Evolutionary conservation across 768 basidiomycete genomes (phyloP).

Genomic region (Trametes meyenii): DNA sequence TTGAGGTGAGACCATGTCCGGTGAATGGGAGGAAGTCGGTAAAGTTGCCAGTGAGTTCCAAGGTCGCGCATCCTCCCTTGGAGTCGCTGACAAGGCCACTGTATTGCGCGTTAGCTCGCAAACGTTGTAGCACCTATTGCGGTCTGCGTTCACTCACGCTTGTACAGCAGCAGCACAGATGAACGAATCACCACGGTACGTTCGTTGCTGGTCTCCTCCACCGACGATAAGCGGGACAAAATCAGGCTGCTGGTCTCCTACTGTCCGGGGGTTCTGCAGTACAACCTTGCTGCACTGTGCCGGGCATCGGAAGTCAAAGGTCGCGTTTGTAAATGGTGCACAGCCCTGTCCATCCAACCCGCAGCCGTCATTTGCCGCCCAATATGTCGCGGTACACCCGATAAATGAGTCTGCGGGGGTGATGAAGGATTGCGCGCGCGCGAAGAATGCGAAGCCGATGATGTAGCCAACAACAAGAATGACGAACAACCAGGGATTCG

Average conservation of each 20-base stretch:
- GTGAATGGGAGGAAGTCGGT: slow-evolving; percentile 63
- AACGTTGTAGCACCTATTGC: slow-evolving; percentile 3
- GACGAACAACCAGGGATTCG: slow-evolving; percentile 55
- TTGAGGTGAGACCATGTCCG: slow-evolving; percentile 65
- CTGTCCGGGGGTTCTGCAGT: slow-evolving; percentile 71
- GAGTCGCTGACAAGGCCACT: slow-evolving; percentile 68
- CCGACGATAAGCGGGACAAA: slow-evolving; percentile 81
- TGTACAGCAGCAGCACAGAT: slow-evolving; percentile 85
- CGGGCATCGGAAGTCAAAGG: slow-evolving; percentile 81
- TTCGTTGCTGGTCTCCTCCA: slow-evolving; percentile 71
- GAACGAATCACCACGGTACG: slow-evolving; percentile 85
- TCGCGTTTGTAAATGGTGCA: slow-evolving; percentile 60
- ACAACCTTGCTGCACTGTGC: slow-evolving; percentile 66
- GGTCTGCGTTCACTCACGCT: slow-evolving; percentile 52
- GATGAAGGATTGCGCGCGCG: slow-evolving; percentile 71
- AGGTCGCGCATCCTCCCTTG: slow-evolving; percentile 75
- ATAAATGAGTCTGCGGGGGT: slow-evolving; percentile 66
- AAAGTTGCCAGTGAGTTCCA: slow-evolving; percentile 73
- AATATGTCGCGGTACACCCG: slow-evolving; percentile 71
- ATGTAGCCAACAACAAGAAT: slow-evolving; percentile 65
- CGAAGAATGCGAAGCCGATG: slow-evolving; percentile 71
- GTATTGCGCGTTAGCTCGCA: slow-evolving; percentile 15
- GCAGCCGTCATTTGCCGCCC: slow-evolving; percentile 69
- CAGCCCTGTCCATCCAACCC: slow-evolving; percentile 72
- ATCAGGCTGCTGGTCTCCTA: slow-evolving; percentile 66